Evolutionary conservation across 2,329 filamentous ascomycete genomes (phyloP).

Genomic region (Chaetomiaceae sp.): DNA sequence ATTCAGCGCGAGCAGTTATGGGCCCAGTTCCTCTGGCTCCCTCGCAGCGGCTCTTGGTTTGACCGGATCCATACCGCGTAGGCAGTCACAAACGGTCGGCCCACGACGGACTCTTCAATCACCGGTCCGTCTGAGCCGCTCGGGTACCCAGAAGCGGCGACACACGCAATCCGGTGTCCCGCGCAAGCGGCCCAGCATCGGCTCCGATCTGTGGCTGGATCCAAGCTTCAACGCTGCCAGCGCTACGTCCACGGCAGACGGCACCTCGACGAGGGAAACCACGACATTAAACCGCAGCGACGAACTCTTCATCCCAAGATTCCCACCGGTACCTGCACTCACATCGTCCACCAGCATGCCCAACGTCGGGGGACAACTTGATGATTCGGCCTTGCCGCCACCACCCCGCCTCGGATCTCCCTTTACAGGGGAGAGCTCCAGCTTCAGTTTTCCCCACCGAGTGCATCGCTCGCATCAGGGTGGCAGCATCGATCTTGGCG

Average conservation of each 20-base stretch:
- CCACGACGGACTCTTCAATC: conserved; percentile 49
- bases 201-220: conserved; percentile 51
- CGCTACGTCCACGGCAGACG: conserved; percentile 16
- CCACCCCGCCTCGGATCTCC: conserved; percentile 56
- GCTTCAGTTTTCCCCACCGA: conserved; percentile 59
- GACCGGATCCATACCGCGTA: conserved; percentile 33
- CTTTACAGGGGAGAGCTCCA: conserved; percentile 47
- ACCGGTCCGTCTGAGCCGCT: conserved; percentile 50
- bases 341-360: conserved; percentile 29
- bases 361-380: conserved; percentile 25
- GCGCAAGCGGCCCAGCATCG: conserved; percentile 53
- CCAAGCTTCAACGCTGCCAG: conserved; percentile 33
- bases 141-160: conserved; percentile 53
- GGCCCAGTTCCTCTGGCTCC: conserved; percentile 54
- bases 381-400: conserved; percentile 31
- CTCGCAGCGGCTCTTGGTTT: conserved; percentile 39
- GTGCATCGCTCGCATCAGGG: conserved; percentile 40
- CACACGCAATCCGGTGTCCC: conserved; percentile 47
- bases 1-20: conserved; percentile 56
- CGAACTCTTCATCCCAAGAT: conserved; percentile 39
- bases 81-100: conserved; percentile 48
- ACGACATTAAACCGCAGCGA: conserved; percentile 33
- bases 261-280: conserved; percentile 17
- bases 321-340: conserved; percentile 28
- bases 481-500: conserved; percentile 41